Conservation (phyloP, 257 asterid genomes). For the Verbena officinalis region DNA sequence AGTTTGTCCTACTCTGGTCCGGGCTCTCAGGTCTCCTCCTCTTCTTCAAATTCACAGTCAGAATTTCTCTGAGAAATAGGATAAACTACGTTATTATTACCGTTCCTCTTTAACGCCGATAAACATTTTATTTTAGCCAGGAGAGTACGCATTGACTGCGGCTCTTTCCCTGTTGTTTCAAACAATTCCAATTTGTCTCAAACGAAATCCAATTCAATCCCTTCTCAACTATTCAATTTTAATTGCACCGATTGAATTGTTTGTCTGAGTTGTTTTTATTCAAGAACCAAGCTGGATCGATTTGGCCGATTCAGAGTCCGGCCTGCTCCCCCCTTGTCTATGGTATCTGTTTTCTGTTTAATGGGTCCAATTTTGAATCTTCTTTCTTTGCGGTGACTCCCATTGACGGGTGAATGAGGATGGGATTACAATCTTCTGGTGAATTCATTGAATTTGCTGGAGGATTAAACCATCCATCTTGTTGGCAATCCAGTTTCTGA, state of each 20-base stretch:
- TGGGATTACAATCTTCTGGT: conserved; percentile 98
- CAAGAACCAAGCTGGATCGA: conserved; percentile 37
- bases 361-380: conserved; percentile 47
- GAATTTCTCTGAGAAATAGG: too few relatives aligned
- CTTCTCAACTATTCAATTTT: conserved; percentile 4
- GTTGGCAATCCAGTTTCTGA: conserved; percentile 36
- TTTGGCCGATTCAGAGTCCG: conserved; percentile 23
- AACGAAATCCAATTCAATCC: conserved; percentile 27
- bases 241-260: conserved; percentile 10
- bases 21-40: too few relatives aligned
- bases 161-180: not conserved
- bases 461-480: conserved; percentile 50
- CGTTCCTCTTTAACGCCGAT: not conserved
- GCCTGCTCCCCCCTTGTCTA: not conserved
- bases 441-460: conserved; percentile 62
- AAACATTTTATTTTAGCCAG: too few relatives aligned
- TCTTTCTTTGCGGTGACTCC: conserved; percentile 32
- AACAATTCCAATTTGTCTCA: conserved; percentile 4
- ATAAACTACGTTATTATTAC: not conserved
- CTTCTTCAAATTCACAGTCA: too few relatives aligned
- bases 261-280: not conserved
- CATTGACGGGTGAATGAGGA: conserved; percentile 62
- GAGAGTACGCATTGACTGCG: not conserved
- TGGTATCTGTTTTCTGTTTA: conserved; percentile 5
- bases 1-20: not conserved